Conservation (phyloP, 129 eudicot genomes). For the Scalesia atractyloides region DNA sequence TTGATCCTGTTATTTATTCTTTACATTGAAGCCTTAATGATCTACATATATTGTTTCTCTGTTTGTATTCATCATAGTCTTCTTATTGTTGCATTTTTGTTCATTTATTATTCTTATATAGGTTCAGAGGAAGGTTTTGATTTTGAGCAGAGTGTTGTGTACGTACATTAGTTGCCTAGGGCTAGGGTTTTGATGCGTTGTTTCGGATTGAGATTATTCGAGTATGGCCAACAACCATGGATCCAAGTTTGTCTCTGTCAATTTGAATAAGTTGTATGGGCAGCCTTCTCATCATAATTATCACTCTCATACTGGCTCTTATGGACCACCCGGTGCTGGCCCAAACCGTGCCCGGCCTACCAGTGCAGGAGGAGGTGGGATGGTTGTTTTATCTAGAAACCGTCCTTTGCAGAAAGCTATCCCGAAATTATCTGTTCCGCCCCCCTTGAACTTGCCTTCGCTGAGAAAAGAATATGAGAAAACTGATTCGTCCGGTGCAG, state of each 20-base stretch:
- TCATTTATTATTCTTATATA: background rate
- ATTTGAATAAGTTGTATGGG: background rate
- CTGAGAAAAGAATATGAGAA: constrained; percentile 89
- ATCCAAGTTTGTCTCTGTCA: background rate
- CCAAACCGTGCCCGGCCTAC: constrained; percentile 47
- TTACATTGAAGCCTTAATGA: too few species aligned
- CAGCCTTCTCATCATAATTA: background rate
- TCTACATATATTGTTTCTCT: too few species aligned
- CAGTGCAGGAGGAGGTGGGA: constrained; percentile 56
- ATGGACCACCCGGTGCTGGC: constrained; percentile 26
- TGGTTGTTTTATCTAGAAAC: constrained; percentile 74
- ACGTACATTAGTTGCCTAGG: background rate
- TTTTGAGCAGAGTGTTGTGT: background rate
- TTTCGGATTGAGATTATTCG: background rate
- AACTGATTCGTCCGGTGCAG: constrained; percentile 65
- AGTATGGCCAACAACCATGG: background rate
- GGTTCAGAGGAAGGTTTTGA: background rate
- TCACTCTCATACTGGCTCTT: background rate
- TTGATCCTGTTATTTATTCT: too few species aligned
- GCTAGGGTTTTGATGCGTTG: background rate
- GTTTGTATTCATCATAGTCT: background rate
- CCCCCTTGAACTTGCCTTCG: constrained; percentile 95
- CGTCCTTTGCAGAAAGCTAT: constrained; percentile 53
- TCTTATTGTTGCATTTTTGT: background rate
- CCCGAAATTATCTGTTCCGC: constrained; percentile 78